These are phyloP conservation scores for Penicillium sp. DNA, from an alignment of 2,329 filamentous ascomycete genomes.

Conservation along the genomic window DNA sequence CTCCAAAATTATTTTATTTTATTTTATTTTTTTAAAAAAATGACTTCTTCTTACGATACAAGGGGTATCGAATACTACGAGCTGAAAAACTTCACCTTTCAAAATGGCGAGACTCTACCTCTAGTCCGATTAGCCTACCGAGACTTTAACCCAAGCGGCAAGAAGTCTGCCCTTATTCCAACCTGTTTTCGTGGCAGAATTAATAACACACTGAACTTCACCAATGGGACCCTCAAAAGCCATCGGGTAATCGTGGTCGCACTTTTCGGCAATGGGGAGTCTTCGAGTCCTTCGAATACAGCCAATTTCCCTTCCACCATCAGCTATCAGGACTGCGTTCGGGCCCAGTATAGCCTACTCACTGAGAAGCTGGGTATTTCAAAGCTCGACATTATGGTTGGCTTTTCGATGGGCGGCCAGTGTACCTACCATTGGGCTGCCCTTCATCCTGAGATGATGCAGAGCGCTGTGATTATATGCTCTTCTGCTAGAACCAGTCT, in stretches of 20 bases:
- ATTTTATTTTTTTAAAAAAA: not conserved
- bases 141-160: slow-evolving; percentile 44
- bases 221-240: slow-evolving; percentile 43
- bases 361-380: slow-evolving; percentile 40
- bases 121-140: slow-evolving; percentile 46
- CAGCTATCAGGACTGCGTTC: slow-evolving; percentile 51
- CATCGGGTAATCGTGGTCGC: slow-evolving; percentile 54
- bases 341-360: slow-evolving; percentile 47
- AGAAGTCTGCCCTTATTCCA: slow-evolving; percentile 53
- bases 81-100: slow-evolving; percentile 46
- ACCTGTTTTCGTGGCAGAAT: slow-evolving; percentile 62
- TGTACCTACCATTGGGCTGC: slow-evolving; percentile 53
- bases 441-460: slow-evolving; percentile 50
- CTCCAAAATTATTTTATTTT: no score
- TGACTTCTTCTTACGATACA: slow-evolving; percentile 15
- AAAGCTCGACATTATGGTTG: slow-evolving; percentile 47
- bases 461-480: slow-evolving; percentile 50
- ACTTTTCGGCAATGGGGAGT: slow-evolving; percentile 55
- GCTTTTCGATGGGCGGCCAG: slow-evolving; percentile 58
- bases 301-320: slow-evolving; percentile 41
- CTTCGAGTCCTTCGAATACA: slow-evolving; percentile 53
- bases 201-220: slow-evolving; percentile 54
- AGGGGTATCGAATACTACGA: slow-evolving; percentile 37
- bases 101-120: slow-evolving; percentile 37
- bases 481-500: slow-evolving; percentile 51